These are phyloP conservation scores for Plasmodium reichenowi DNA, from an alignment of 169 alveolate genomes.

Conservation along the genomic window DNA sequence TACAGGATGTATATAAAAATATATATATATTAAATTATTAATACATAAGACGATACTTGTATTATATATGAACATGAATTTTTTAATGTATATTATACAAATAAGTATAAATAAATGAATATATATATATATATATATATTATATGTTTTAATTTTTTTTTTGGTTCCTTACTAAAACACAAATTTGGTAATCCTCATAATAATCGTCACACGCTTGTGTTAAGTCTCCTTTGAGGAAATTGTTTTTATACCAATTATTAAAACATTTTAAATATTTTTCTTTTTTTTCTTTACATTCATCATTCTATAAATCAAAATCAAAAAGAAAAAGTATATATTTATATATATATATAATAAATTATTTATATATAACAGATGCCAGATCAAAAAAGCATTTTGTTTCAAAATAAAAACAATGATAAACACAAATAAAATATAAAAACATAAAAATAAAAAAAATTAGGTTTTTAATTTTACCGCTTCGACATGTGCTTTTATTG, in stretches of 20 bases:
- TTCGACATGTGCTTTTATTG: slow-evolving; percentile 63
- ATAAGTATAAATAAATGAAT: background rate
- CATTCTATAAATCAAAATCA: slow-evolving; percentile 52
- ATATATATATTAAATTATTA: background rate
- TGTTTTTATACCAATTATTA: slow-evolving; percentile 82
- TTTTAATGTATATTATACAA: background rate
- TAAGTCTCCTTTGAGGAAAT: slow-evolving; percentile 84
- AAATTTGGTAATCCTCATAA: slow-evolving; percentile 82
- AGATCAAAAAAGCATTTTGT: background rate
- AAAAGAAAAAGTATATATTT: background rate
- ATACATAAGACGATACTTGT: background rate
- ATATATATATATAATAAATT: background rate
- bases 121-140: background rate
- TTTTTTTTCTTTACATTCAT: slow-evolving; percentile 79
- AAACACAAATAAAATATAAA: background rate
- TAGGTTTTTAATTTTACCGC: slow-evolving; percentile 51
- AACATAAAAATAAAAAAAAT: background rate
- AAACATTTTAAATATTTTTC: slow-evolving; percentile 82
- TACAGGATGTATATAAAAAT: background rate
- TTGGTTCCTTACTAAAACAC: slow-evolving; percentile 76
- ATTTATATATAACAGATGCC: background rate
- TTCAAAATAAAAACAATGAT: slow-evolving; percentile 8
- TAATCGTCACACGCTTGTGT: slow-evolving; percentile 80
- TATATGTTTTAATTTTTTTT: background rate
- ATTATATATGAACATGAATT: background rate